A percentile compares a stretch with the other conserved stretches of the same genome.
Evolutionary conservation across 805 yeast genomes (phyloP).

Genomic region (Yarrowia sp.): DNA sequence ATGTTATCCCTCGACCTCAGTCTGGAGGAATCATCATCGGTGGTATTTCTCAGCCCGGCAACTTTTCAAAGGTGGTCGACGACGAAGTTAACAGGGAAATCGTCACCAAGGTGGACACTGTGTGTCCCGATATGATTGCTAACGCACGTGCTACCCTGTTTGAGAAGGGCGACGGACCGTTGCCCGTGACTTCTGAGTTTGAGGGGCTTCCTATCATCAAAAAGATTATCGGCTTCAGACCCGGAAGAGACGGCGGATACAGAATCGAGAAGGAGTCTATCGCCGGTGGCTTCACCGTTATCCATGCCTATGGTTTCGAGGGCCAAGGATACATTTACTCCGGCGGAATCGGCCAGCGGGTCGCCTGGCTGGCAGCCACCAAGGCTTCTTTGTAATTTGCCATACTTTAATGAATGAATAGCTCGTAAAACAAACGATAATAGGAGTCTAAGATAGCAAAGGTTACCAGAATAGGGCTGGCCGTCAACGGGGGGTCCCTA

Average conservation of each 20-base stretch:
- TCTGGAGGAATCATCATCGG: slow-evolving; percentile 32
- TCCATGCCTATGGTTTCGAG: slow-evolving; percentile 66
- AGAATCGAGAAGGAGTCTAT: slow-evolving; percentile 47
- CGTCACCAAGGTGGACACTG: slow-evolving; percentile 20
- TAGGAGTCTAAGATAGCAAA: background rate
- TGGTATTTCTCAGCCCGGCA: slow-evolving; percentile 31
- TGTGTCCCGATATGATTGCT: slow-evolving; percentile 12
- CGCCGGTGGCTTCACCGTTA: slow-evolving; percentile 36
- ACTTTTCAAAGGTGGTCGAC: slow-evolving; percentile 23
- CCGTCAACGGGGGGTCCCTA: background rate
- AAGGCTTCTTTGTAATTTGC: slow-evolving; percentile 9
- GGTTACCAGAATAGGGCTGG: background rate
- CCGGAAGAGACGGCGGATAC: slow-evolving; percentile 60
- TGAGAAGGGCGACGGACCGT: slow-evolving; percentile 15
- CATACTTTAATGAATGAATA: background rate
- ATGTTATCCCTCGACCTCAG: slow-evolving; percentile 31
- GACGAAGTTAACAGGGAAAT: slow-evolving; percentile 27
- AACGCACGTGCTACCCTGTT: slow-evolving; percentile 24
- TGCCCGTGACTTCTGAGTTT: slow-evolving; percentile 16
- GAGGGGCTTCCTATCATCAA: slow-evolving; percentile 35
- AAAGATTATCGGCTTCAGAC: slow-evolving; percentile 64
- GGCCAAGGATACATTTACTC: slow-evolving; percentile 66
- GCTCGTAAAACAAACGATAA: background rate
- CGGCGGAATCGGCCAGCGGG: slow-evolving; percentile 51
- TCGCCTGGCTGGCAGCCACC: slow-evolving; percentile 32